phyloP scores from a whole-genome alignment of 768 basidiomycete genomes.

The Tricholoma flavovirens region DNA sequence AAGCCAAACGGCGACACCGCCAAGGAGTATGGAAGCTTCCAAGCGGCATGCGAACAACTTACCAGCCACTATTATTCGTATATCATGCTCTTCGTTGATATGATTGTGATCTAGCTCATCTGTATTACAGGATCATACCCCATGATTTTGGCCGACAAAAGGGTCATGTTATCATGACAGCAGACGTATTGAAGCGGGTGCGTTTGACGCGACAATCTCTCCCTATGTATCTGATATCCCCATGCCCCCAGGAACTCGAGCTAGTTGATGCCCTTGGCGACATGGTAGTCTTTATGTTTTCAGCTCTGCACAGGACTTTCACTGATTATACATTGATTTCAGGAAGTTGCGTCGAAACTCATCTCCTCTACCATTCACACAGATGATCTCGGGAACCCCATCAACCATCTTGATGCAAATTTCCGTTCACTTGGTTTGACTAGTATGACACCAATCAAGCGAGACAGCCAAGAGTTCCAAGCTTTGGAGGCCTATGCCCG shows the following conservation, averaged over 20 bases:
- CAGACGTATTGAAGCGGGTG: conserved; percentile 37
- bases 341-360: conserved; percentile 57
- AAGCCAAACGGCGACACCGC: conserved; percentile 37
- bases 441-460: conserved; percentile 43
- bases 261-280: conserved; percentile 60
- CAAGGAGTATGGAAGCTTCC: conserved; percentile 30
- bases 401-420: conserved; percentile 53
- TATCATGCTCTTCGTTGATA: conserved; percentile 11
- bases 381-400: conserved; percentile 39
- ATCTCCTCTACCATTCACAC: conserved; percentile 32
- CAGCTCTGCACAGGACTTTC: neutral
- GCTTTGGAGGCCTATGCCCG: conserved; percentile 41
- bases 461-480: conserved; percentile 39
- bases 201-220: neutral
- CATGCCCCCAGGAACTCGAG: conserved; percentile 42
- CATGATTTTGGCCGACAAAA: conserved; percentile 52
- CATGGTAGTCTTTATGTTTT: conserved; percentile 35
- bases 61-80: conserved; percentile 55
- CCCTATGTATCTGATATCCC: neutral
- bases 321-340: neutral
- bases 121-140: conserved; percentile 44
- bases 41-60: conserved; percentile 39
- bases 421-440: conserved; percentile 47
- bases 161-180: conserved; percentile 38
- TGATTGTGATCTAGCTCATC: neutral